Base-by-base conservation (phyloP, 805 yeast species). In the Metschnikowia orientalis region DNA sequence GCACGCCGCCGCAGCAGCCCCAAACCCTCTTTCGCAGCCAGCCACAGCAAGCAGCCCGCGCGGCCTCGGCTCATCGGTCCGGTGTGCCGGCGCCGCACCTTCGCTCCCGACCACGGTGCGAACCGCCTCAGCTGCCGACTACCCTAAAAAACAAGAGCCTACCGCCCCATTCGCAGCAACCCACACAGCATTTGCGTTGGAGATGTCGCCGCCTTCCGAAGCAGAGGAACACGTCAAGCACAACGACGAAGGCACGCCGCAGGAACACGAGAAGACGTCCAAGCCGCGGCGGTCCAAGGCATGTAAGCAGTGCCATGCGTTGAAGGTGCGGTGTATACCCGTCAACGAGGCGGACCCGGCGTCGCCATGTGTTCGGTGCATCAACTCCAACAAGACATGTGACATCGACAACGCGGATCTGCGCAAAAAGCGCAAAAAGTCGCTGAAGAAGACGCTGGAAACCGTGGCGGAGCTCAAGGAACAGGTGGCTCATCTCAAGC, bases 311-410 rank as follows among this genome's bases (percentile, higher is more conserved):
- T 88, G 97, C 52, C 95, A 90, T 48, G 55, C 83, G 0, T 67
- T 86, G 31, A 88, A 88, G 51, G 95, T 88, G 20, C 77, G 81
- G 46, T 88, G 97, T 57, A 76, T 81, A 6, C 92, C 95, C 0
- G 65, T 80, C 1, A 79, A 79, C 50, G 55, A 66, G 24, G 48
- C 63, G 18, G 73, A 79, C 37, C 78, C 79, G 7, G 55, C 66
- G 2, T 78, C 81, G 3, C 76, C 89, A 0, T 88, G 97, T 57
- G 59, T 72, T 8, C 67, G 96, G 25, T 88, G 97, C 51, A 41
- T 73, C 15, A 82, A 77, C 52, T 67, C 81, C 18, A 69, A 72
- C 24, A 67, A 77, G 41, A 56, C 56, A 20, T 88, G 97, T 59
- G 79, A 77, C 39, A 76, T 81, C 34, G 87, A 84, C 44, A 50